Conservation (phyloP, 305 asterid genomes). For the Solanum hybrid region DNA sequence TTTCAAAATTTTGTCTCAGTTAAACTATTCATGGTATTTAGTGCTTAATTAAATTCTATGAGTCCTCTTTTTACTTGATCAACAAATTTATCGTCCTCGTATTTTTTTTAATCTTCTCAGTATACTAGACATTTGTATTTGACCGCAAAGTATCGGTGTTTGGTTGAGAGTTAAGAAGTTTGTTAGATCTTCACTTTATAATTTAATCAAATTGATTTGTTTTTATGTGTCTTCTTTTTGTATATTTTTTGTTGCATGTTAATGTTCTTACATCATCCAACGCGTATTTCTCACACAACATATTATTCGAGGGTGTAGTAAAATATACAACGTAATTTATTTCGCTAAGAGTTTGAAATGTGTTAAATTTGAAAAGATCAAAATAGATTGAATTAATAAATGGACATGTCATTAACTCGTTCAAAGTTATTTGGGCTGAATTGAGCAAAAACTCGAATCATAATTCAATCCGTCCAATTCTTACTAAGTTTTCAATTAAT, state of each 20-base stretch:
- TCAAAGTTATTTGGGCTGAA: background rate
- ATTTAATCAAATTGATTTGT: background rate
- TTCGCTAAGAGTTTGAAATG: background rate
- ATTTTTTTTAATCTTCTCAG: background rate
- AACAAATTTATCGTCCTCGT: background rate
- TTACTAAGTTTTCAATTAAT: background rate
- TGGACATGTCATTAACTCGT: too few relatives aligned
- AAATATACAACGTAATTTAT: background rate
- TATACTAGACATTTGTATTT: background rate
- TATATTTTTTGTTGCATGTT: background rate
- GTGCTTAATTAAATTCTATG: background rate
- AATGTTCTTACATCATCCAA: background rate
- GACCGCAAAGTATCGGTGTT: slow-evolving; percentile 9
- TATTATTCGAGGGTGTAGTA: background rate
- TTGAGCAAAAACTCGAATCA: too few relatives aligned
- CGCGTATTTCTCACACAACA: background rate
- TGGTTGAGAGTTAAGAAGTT: background rate
- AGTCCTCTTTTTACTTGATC: background rate
- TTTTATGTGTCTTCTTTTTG: background rate
- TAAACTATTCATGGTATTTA: background rate
- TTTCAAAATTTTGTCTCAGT: background rate
- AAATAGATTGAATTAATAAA: background rate
- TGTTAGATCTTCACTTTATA: background rate
- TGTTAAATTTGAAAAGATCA: background rate
- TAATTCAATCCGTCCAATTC: background rate